Evolutionary conservation across 768 basidiomycete species (phyloP).

Genomic region (Boletus reticuloceps): DNA sequence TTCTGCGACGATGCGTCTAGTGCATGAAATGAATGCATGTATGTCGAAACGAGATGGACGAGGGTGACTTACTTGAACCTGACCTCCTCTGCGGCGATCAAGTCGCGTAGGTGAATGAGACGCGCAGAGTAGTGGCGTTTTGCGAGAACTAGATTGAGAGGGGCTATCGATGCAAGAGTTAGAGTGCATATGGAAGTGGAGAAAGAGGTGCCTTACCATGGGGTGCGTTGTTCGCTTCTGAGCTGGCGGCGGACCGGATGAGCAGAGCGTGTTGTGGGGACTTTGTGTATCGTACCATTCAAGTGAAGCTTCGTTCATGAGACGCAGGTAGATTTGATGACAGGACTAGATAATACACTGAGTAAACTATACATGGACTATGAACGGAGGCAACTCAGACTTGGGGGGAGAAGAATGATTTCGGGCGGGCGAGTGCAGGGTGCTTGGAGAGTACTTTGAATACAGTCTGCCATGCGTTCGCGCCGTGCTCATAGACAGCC

Average conservation of each 20-base stretch:
- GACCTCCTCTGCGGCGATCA: slow-evolving; percentile 70
- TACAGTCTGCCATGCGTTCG: slow-evolving; percentile 64
- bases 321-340: slow-evolving; percentile 57
- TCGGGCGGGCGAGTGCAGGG: slow-evolving; percentile 62
- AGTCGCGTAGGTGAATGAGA: slow-evolving; percentile 65
- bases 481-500: slow-evolving; percentile 80
- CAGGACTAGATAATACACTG: slow-evolving; percentile 52
- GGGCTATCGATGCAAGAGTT: slow-evolving; percentile 42
- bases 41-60: background rate
- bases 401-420: slow-evolving; percentile 66
- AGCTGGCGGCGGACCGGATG: slow-evolving; percentile 28
- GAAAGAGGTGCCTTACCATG: slow-evolving; percentile 43
- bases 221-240: slow-evolving; percentile 48
- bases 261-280: background rate
- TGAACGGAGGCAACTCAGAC: slow-evolving; percentile 35
- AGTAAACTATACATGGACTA: slow-evolving; percentile 14
- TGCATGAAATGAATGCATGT: background rate
- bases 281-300: slow-evolving; percentile 43
- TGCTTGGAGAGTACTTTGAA: slow-evolving; percentile 67
- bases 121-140: slow-evolving; percentile 71
- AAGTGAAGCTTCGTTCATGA: slow-evolving; percentile 68
- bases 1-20: slow-evolving; percentile 64
- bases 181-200: background rate
- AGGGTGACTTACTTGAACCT: slow-evolving; percentile 65
- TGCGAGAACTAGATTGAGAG: slow-evolving; percentile 65